Evolutionary conservation across 2,329 filamentous ascomycete species (phyloP).

Genomic region (Pseudocercospora pini-densiflorae): DNA sequence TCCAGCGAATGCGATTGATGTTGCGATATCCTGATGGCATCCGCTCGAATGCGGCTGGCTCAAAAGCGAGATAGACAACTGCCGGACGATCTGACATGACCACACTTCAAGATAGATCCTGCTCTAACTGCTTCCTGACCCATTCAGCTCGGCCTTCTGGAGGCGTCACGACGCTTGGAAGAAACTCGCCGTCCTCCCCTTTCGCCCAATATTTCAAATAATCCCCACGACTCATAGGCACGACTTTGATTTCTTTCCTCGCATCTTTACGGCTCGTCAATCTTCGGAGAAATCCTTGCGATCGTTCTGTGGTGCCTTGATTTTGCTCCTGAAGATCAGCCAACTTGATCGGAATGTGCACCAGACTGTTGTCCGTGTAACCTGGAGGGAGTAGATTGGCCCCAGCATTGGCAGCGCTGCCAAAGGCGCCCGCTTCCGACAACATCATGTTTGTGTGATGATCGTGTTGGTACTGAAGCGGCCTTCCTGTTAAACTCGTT

Average conservation of each 20-base stretch:
- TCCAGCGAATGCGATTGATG: neutral
- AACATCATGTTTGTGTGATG: conserved; percentile 15
- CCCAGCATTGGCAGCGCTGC: conserved; percentile 8
- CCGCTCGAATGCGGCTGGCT: no score
- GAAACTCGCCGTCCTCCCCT: conserved; percentile 26
- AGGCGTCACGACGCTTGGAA: conserved; percentile 23
- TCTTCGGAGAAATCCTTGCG: neutral
- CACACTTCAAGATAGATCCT: neutral
- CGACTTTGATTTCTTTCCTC: conserved; percentile 26
- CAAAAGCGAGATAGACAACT: no score
- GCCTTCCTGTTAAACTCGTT: conserved; percentile 22
- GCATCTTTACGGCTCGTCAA: neutral
- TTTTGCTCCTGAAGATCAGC: conserved; percentile 13
- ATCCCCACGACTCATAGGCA: conserved; percentile 29
- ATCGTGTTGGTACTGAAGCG: conserved; percentile 21
- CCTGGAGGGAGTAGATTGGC: conserved; percentile 28
- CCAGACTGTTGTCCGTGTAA: conserved; percentile 28
- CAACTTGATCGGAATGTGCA: conserved; percentile 28
- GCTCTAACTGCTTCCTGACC: conserved; percentile 23
- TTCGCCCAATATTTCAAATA: conserved; percentile 32
- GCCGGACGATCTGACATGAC: no score
- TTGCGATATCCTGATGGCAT: no score
- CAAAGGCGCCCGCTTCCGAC: conserved; percentile 11
- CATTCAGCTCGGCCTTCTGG: conserved; percentile 26
- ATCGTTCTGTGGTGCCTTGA: conserved; percentile 6